Base-by-base conservation (phyloP, 2,329 filamentous ascomycete species). In the Leptographium wingfieldii region DNA sequence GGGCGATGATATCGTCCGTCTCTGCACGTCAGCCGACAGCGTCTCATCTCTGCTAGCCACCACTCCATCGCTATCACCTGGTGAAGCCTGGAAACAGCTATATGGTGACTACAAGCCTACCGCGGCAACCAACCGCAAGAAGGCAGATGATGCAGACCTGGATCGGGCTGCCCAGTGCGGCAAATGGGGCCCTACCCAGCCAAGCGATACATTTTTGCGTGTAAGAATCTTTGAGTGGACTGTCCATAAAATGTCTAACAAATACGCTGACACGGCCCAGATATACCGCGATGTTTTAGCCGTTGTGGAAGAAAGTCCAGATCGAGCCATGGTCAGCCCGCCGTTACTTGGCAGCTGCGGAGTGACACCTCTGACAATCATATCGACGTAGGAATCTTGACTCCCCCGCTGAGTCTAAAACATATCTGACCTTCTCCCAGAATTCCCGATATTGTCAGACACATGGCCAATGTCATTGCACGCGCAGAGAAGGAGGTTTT, bases 381-480 rank as follows among this genome's bases (percentile, higher is more conserved):
- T 92, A 33, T 85, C 82, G 0, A 80, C 81, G 65, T 77, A 70
- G 3, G 38, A 2, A 6, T 55, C 54, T 29, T 16, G 31, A n/a
- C 6, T 38, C 9, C 14, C 7, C 16, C 19, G 43, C 16, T 19
- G 7, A 19, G 16, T 12, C 57, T 1, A 6, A 11, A 11, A 3
- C n/a, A 5, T 38, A 7, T 12, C 53, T 38, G 57, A 12, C 51
- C 22, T 1, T 12, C 19, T 46, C 43, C 2, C 49, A 76, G 77
- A 1, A 73, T 88, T 27, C 83, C 85, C 0, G 88, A 92, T 68
- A 82, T 91, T 33, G 82, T 82, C 62, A 78, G 86, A 1, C 87
- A 92, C 69, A 87, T 89, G 73, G 83, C 86, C 1, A 91, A 92
- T 65, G 74, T 89, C 25, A 92, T 92, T 40, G 87, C 80, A 3